Evolutionary conservation across 2,329 filamentous ascomycete genomes (phyloP), one percentile per base, ranked within the genome.

Genomic region (Colletotrichum navitas): DNA sequence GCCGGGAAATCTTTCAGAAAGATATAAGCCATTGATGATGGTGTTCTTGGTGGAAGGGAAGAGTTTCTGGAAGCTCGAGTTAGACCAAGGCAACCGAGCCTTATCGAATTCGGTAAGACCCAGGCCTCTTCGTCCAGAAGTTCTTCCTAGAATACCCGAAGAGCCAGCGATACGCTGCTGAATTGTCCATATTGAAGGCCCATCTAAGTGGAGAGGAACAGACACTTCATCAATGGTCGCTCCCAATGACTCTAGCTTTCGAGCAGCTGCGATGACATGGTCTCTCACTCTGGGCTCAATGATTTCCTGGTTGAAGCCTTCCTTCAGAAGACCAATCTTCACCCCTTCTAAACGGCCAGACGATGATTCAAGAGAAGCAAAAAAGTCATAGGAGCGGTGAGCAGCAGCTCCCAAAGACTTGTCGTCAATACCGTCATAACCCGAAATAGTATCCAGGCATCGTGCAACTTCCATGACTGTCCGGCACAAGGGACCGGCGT

Each of bases 31-130:
- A 60, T 87, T 87, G 59, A 88, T 82, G 58, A 87, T 83, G 5
- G 86, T 86, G 73, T 88, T 88, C 72, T 87, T 88, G 0, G 86
- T 88, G 0, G 85, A 84, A 18, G 81, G 84, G 74, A 87, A 87
- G 1, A 86, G 81, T 45, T 85, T 83, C 49, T 87, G 81, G 76
- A 88, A 90, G 63, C 83, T 84, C 8, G 83, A 79, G 32, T 83
- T 79, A 1, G 80, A 83, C 81, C 83, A 84, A 0, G 84, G 84
- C 5, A 85, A 81, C 26, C 87, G 80, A 3, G 84, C 80, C 6
- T 80, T 76, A 71, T 89, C 86, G 43, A 88, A 82, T n/a, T 86
- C 84, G 1, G 83, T 83, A 76, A 88, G 81, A 16, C 82, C 81
- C 5, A 88, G 81, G 0, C 85, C 84, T 41, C 86, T 79, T 43